Evolutionary conservation across 352 stramenopile species (phyloP).

Genomic region (Hyaloperonospora brassicae): DNA sequence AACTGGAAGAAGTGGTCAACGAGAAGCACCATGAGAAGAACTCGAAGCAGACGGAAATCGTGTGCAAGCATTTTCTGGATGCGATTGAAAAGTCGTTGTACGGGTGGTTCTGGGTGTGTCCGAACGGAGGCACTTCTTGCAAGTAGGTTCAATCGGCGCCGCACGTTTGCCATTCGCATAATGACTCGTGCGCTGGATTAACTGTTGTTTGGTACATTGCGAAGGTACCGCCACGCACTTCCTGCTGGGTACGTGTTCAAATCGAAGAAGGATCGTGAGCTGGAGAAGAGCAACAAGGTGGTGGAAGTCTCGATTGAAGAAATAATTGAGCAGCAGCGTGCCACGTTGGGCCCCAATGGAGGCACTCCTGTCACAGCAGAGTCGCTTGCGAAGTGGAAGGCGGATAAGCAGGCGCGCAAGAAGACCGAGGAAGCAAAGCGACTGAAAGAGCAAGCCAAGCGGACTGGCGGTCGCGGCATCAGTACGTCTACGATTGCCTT

Average conservation of each 20-base stretch:
- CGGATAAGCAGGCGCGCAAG: constrained; percentile 70
- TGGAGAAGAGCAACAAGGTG: constrained; percentile 77
- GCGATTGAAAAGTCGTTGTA: constrained; percentile 87
- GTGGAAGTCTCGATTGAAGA: constrained; percentile 84
- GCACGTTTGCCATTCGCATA: not conserved
- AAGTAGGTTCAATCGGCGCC: constrained; percentile 38
- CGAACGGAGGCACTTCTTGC: constrained; percentile 70
- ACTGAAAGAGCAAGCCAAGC: constrained; percentile 83
- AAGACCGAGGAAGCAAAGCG: constrained; percentile 74
- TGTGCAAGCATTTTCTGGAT: constrained; percentile 87
- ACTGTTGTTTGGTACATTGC: constrained; percentile 2
- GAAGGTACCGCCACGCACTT: constrained; percentile 76
- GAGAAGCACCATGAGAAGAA: constrained; percentile 81
- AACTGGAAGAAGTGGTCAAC: constrained; percentile 80
- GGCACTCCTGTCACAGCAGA: constrained; percentile 86
- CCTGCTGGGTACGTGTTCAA: constrained; percentile 85
- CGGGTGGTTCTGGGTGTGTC: constrained; percentile 88
- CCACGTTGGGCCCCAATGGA: constrained; percentile 74
- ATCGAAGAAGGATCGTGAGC: constrained; percentile 78
- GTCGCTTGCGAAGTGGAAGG: constrained; percentile 86
- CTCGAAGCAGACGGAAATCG: constrained; percentile 81
- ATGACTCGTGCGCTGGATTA: constrained; percentile 1
- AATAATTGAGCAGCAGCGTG: constrained; percentile 87
- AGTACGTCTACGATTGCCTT: constrained; percentile 49
- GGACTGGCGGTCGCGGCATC: constrained; percentile 64